Evolutionary conservation across 331 rosid genomes (phyloP), one percentile per base, ranked within the genome.

Genomic region (Acacia concinna): DNA sequence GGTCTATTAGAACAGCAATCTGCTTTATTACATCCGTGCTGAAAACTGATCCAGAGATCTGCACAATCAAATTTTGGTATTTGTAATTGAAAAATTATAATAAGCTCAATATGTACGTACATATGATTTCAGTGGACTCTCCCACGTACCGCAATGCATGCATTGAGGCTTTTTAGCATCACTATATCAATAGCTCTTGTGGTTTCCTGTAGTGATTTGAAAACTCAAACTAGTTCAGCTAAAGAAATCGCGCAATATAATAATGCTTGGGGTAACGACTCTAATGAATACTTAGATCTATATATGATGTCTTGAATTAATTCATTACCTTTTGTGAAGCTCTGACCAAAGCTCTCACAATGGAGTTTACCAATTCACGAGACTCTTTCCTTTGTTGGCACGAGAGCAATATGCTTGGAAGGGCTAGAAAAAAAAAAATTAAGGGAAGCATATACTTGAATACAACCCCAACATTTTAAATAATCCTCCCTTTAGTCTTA

Each of bases 331-430:
- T 47, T 14, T 18, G 4, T 32, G 73, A 28, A 1, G 41, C 75
- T 77, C 64, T 21, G 28, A 72, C 62, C 71, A 82, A 41, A 65
- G 46, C 10, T 12, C 2, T 17, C 62, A 78, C 75, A 40, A 46
- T 20, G 37, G n/a, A 20, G 76, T 20, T 14, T n/a, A 59, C 20
- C 64, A 78, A 8, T 8, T 43, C 23, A 46, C 12, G 32, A 4
- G 18, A 34, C 31, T 5, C 11, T 25, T 20, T 30, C 11, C 6
- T n/a, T 9, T n/a, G 18, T 73, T 73, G 47, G 31, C 35, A 27
- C 17, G 77, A 57, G 46, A 5, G 52, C 76, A 83, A 46, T 9
- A 83, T 9, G 5, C 17, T 68, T 27, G 86, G 83, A 79, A 78
- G 44, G 54, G 73, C 86, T 83, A 68, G 51, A 78, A 57, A 78